A percentile compares a stretch with the other conserved stretches of the same genome.
Conservation (phyloP, 371 early-diverging fungal species). For the Circinella minor region DNA sequence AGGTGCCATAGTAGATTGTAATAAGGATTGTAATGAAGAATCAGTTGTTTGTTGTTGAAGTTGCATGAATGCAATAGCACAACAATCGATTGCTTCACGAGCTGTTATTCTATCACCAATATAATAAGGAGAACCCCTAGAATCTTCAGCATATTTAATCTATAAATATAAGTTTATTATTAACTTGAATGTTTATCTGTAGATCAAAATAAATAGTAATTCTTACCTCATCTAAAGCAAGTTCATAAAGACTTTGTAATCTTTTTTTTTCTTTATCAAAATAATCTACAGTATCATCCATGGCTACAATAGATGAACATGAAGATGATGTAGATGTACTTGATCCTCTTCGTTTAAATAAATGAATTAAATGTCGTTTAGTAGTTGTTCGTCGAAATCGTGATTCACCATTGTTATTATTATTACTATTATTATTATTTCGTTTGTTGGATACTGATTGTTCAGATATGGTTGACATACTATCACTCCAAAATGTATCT, state of each 20-base stretch:
- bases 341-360: constrained; percentile 9
- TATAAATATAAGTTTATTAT: constrained; percentile 3
- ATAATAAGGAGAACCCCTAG: constrained; percentile 44
- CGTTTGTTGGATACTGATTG: constrained; percentile 1
- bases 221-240: constrained; percentile 25
- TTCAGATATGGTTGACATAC: constrained; percentile 6
- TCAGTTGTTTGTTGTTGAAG: constrained; percentile 30
- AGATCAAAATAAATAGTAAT: background rate
- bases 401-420: background rate
- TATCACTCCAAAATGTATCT: background rate
- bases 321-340: constrained; percentile 15
- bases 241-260: constrained; percentile 15
- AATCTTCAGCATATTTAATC: constrained; percentile 47
- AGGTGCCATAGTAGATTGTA: constrained; percentile 34
- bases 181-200: too few species aligned
- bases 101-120: constrained; percentile 43
- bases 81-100: constrained; percentile 42
- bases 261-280: constrained; percentile 14
- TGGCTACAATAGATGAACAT: constrained; percentile 12
- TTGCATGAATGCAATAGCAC: constrained; percentile 29
- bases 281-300: constrained; percentile 2
- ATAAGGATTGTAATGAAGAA: constrained; percentile 21
- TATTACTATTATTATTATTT: background rate
- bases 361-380: background rate
- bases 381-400: background rate